Base-by-base conservation (phyloP, 331 rosid species). In the Phaseolus coccineus region DNA sequence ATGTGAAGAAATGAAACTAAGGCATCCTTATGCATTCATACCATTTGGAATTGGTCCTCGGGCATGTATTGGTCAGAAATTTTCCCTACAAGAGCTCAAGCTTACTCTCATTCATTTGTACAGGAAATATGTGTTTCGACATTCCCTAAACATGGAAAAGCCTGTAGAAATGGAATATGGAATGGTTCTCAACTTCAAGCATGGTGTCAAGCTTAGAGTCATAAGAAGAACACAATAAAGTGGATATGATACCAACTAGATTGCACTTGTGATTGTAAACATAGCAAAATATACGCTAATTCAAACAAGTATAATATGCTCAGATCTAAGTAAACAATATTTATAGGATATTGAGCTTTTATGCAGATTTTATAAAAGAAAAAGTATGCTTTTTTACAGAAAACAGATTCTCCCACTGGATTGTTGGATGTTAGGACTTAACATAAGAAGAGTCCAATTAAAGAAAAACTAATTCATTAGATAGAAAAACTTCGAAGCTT, bases 21-120 rank as follows among this genome's bases (percentile, higher is more conserved):
- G 97, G 74, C 98, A 94, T 53, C 93, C 96, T 55, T 94, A 91
- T 71, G 94, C 98, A 55, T 87, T 89, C 48, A 84, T 90, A 74
- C 97, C 98, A 19, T 91, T 94, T 24, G 97, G 98, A 78, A 88
- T 91, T 14, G 97, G 98, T 31, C 98, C 96, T 31, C 69, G 94
- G 61, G 87, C 97, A 22, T 94, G 97, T 87, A 87, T 94, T 8
- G 97, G 97, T 12, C 88, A 90, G 80, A 91, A 87, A 76, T 91
- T 93, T 70, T 82, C 97, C 52, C 71, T 90, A 3, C 89, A 88
- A 79, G 98, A 94, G 77, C 48, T 94, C 58, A 90, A 91, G 83
- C 98, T 90, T 76, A 82, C 93, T 1, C 47, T 94, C 35, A 89
- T 94, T 80, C 93, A 91, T 80, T 83, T 94, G 33, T 94, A 89